phyloP scores from a whole-genome alignment of 116 monocot species.

The Papilionanthe hybrid region DNA sequence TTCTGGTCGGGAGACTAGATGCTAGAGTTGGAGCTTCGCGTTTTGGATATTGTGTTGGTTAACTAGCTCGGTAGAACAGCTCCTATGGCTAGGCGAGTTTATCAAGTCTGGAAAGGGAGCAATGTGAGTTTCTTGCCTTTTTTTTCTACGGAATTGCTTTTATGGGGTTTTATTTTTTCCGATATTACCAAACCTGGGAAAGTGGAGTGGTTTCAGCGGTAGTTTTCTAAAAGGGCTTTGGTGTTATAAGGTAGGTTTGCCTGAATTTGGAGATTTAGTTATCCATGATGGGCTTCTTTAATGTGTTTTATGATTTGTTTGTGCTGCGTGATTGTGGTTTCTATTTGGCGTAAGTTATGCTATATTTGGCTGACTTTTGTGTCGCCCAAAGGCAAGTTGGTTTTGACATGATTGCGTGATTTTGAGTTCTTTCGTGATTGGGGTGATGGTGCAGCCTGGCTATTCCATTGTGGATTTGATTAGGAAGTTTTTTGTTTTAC shows the following conservation, averaged over 20 bases:
- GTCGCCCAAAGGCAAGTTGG: not conserved
- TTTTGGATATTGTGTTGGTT: not conserved
- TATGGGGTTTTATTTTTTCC: not conserved
- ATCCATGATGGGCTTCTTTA: not conserved
- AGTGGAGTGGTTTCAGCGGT: not conserved
- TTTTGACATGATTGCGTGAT: not conserved
- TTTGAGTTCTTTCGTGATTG: not conserved
- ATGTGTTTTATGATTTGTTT: not conserved
- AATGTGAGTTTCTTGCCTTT: constrained; percentile 28
- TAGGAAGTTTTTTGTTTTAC: constrained; percentile 1
- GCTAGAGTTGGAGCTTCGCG: not conserved
- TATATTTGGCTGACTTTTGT: constrained; percentile 1
- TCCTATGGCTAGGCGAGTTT: constrained; percentile 38
- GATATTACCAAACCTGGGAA: not conserved
- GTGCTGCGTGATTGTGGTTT: not conserved
- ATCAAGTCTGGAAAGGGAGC: constrained; percentile 57
- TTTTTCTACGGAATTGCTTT: not conserved
- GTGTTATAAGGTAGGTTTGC: not conserved
- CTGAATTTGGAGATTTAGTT: not conserved
- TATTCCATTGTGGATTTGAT: not conserved
- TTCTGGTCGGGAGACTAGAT: not conserved
- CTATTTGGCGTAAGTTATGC: not conserved
- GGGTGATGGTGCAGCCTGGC: not conserved
- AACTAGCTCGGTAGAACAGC: not conserved
- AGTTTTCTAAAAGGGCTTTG: not conserved